These are phyloP conservation scores for Neofusicoccum parvum DNA, from an alignment of 2,329 filamentous ascomycete genomes.

Conservation along the genomic window DNA sequence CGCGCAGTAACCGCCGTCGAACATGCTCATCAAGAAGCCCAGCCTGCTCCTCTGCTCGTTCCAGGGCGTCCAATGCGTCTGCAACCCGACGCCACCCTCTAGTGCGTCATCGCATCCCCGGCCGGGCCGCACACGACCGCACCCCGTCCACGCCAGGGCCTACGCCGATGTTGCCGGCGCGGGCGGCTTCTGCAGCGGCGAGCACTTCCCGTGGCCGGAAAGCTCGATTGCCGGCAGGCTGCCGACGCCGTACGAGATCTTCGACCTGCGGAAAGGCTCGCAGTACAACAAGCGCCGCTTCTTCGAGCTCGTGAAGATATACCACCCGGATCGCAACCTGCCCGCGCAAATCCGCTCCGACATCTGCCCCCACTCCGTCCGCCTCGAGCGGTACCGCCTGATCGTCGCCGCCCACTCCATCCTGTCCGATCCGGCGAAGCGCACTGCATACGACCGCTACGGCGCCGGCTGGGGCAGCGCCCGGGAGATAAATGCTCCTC, in stretches of 20 bases:
- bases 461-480: conserved; percentile 76
- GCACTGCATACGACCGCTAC: conserved; percentile 78
- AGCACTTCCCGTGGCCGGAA: conserved; percentile 35
- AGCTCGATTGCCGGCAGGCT: conserved; percentile 39
- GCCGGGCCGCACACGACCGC: conserved; percentile 31
- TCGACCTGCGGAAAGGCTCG: conserved; percentile 62
- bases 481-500: conserved; percentile 34
- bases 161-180: conserved; percentile 33
- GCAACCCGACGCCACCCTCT: conserved; percentile 30
- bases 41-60: conserved; percentile 34
- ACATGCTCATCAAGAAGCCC: conserved; percentile 44
- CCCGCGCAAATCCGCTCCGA: conserved; percentile 40
- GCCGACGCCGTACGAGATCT: conserved; percentile 90
- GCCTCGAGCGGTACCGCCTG: conserved; percentile 87
- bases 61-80: conserved; percentile 28
- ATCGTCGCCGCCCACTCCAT: conserved; percentile 87
- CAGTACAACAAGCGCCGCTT: conserved; percentile 82
- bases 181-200: conserved; percentile 17
- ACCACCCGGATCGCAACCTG: conserved; percentile 77
- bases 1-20: neutral
- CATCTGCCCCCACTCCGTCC: conserved; percentile 56
- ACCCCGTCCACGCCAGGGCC: conserved; percentile 27
- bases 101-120: conserved; percentile 45
- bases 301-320: conserved; percentile 91
- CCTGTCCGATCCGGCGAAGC: conserved; percentile 77